Conservation (phyloP, 2,329 filamentous ascomycete genomes). For the Penicillium sp. region DNA sequence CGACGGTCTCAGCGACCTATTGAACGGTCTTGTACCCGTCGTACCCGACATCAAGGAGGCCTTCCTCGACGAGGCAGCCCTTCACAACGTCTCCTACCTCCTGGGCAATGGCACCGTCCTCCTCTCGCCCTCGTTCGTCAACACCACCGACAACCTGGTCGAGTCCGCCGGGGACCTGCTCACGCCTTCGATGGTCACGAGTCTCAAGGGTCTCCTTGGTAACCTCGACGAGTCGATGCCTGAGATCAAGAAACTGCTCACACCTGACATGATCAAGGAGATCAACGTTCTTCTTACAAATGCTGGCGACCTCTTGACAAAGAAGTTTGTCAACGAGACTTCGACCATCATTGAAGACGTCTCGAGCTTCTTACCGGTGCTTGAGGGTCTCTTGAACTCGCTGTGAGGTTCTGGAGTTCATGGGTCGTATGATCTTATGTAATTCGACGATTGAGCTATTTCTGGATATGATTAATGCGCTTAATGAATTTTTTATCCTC, state of each 20-base stretch:
- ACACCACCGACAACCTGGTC: slow-evolving; percentile 26
- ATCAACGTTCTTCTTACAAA: slow-evolving; percentile 24
- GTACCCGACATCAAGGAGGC: slow-evolving; percentile 19
- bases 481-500: slow-evolving; percentile 14
- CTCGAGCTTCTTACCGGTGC: slow-evolving; percentile 15
- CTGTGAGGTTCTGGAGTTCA: slow-evolving; percentile 8
- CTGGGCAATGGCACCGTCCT: slow-evolving; percentile 29
- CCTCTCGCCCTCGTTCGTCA: slow-evolving; percentile 29
- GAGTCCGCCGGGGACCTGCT: slow-evolving; percentile 26
- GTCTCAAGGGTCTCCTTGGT: slow-evolving; percentile 24
- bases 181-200: slow-evolving; percentile 24
- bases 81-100: slow-evolving; percentile 26
- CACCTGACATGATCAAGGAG: slow-evolving; percentile 21
- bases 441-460: slow-evolving; percentile 15
- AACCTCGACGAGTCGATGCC: slow-evolving; percentile 26
- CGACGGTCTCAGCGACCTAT: slow-evolving; percentile 18
- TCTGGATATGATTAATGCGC: slow-evolving; percentile 19
- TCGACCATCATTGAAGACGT: slow-evolving; percentile 17
- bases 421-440: slow-evolving; percentile 7
- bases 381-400: slow-evolving; percentile 18
- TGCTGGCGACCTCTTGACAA: slow-evolving; percentile 24
- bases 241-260: slow-evolving; percentile 26
- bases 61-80: slow-evolving; percentile 23
- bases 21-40: slow-evolving; percentile 18
- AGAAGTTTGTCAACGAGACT: slow-evolving; percentile 25